Evolutionary conservation across 306 rosid genomes (phyloP).

Genomic region (Inga laurina): DNA sequence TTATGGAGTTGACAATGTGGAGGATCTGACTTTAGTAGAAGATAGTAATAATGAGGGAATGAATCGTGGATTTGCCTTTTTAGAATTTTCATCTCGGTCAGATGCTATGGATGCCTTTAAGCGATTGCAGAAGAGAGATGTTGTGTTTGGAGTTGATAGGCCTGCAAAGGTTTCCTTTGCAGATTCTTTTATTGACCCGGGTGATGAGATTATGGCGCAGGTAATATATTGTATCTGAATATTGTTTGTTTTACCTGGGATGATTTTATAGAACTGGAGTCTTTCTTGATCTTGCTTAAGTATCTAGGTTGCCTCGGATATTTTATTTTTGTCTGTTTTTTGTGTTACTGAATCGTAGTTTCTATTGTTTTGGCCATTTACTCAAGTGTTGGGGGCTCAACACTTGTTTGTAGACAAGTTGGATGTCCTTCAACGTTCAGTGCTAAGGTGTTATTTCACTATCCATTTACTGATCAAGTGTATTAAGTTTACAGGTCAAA

Average conservation of each 20-base stretch:
- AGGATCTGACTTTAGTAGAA: slow-evolving; percentile 89
- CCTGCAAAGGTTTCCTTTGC: slow-evolving; percentile 99
- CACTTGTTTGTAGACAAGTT: not conserved
- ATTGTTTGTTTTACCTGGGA: slow-evolving; percentile 14
- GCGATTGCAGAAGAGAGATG: slow-evolving; percentile 90
- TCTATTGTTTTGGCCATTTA: not conserved
- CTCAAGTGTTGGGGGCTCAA: slow-evolving; percentile 1
- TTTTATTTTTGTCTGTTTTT: not conserved
- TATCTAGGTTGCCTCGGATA: not conserved
- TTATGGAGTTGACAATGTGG: slow-evolving; percentile 90
- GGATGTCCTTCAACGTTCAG: slow-evolving; percentile 15
- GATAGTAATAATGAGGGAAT: slow-evolving; percentile 87
- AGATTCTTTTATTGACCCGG: slow-evolving; percentile 95
- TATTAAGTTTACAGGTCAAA: slow-evolving; percentile 73
- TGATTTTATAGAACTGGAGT: slow-evolving; percentile 15
- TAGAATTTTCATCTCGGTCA: slow-evolving; percentile 91
- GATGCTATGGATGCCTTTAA: slow-evolving; percentile 99
- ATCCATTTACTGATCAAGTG: slow-evolving; percentile 29
- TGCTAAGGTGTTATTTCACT: slow-evolving; percentile 9
- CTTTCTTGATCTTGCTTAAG: slow-evolving; percentile 17
- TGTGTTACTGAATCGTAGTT: not conserved
- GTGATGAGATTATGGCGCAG: slow-evolving; percentile 98
- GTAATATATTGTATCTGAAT: slow-evolving; percentile 51
- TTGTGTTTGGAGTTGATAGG: slow-evolving; percentile 95
- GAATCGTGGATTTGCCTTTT: slow-evolving; percentile 95